Conservation (phyloP, 2,329 filamentous ascomycete species). For the Trichoderma afroharzianum region DNA sequence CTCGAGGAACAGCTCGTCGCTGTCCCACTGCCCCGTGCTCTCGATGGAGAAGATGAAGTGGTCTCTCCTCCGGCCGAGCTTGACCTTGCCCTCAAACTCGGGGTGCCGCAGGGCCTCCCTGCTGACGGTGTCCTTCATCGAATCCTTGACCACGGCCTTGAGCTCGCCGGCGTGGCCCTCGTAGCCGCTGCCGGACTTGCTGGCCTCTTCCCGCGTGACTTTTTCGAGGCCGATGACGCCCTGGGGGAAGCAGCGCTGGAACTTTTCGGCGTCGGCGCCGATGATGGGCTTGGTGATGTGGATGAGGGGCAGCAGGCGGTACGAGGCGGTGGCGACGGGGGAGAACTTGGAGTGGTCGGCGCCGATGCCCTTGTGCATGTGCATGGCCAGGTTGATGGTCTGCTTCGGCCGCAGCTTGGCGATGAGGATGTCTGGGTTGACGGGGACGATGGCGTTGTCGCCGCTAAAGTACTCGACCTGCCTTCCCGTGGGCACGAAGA, state of each 20-base stretch:
- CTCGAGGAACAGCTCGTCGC: conserved; percentile 90
- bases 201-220: conserved; percentile 65
- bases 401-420: conserved; percentile 92
- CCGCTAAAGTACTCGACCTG: conserved; percentile 68
- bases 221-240: conserved; percentile 81
- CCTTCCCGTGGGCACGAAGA: conserved; percentile 70
- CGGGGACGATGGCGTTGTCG: conserved; percentile 65
- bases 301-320: conserved; percentile 86
- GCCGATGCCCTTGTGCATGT: conserved; percentile 92
- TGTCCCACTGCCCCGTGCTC: conserved; percentile 92
- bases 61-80: conserved; percentile 82
- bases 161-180: conserved; percentile 72
- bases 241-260: conserved; percentile 80
- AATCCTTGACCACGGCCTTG: conserved; percentile 82
- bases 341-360: conserved; percentile 97
- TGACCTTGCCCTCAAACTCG: conserved; percentile 94
- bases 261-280: conserved; percentile 83
- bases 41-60: conserved; percentile 98
- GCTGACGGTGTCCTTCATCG: conserved; percentile 94
- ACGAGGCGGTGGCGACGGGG: conserved; percentile 90
- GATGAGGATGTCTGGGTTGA: conserved; percentile 89
- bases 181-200: conserved; percentile 58
- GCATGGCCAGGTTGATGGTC: conserved; percentile 79
- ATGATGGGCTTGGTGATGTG: conserved; percentile 79
- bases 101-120: conserved; percentile 86